phyloP scores from a whole-genome alignment of 495 filamentous ascomycete species.

The Immersiella caudata region DNA sequence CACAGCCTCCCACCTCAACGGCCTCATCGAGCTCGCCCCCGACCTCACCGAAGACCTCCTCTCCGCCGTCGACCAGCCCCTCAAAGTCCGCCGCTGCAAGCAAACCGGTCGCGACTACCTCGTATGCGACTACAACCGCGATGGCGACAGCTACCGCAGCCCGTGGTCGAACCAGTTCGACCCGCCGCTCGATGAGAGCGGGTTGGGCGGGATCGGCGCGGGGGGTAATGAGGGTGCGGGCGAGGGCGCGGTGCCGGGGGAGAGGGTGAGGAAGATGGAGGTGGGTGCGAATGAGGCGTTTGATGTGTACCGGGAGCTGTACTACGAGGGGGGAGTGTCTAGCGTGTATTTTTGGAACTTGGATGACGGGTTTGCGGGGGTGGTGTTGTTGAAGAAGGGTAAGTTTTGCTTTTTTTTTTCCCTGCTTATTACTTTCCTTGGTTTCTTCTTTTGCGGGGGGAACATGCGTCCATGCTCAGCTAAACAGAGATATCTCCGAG shows the following conservation, averaged over 20 bases:
- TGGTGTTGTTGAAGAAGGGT: slow-evolving; percentile 95
- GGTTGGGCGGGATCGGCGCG: slow-evolving; percentile 43
- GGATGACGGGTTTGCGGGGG: slow-evolving; percentile 97
- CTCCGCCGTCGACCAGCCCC: slow-evolving; percentile 93
- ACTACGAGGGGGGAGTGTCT: slow-evolving; percentile 94
- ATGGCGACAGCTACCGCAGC: slow-evolving; percentile 94
- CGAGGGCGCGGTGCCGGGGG: slow-evolving; percentile 76
- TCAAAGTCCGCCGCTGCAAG: slow-evolving; percentile 80
- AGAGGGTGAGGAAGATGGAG: slow-evolving; percentile 90
- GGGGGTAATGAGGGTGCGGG: slow-evolving; percentile 49
- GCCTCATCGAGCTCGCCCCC: slow-evolving; percentile 82
- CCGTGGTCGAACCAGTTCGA: slow-evolving; percentile 99
- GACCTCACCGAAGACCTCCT: slow-evolving; percentile 97
- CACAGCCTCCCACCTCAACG: slow-evolving; percentile 79
- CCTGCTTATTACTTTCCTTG: not conserved
- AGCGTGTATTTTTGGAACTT: slow-evolving; percentile 99
- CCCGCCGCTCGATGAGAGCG: slow-evolving; percentile 65
- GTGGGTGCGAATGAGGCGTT: slow-evolving; percentile 92
- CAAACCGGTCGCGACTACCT: slow-evolving; percentile 94
- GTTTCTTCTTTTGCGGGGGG: not conserved
- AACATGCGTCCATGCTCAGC: not conserved
- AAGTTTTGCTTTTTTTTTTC: slow-evolving; percentile 31
- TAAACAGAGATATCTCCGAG: not conserved
- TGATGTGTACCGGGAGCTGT: slow-evolving; percentile 95
- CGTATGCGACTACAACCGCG: slow-evolving; percentile 99